A percentile compares a stretch with the other conserved stretches of the same genome.
phyloP scores from a whole-genome alignment of 257 asterid species.

The Capsicum rhomboideum region DNA sequence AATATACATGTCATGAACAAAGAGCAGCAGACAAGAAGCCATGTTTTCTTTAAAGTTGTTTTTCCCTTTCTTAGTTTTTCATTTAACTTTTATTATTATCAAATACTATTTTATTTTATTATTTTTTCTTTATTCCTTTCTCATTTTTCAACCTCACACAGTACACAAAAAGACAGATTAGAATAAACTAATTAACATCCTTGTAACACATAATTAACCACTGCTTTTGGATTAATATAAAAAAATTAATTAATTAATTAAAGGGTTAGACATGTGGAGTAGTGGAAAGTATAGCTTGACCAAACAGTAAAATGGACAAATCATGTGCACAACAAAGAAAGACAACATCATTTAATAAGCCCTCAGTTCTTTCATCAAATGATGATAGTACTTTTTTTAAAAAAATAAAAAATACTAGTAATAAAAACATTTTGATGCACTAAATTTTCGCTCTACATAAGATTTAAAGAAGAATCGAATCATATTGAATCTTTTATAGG shows the following conservation, averaged over 20 bases:
- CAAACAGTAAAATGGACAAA: conserved; percentile 12
- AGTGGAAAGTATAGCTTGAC: conserved; percentile 13
- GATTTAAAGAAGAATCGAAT: neutral
- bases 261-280: conserved; percentile 11
- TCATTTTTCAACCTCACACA: neutral
- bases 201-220: conserved; percentile 14
- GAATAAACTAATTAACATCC: conserved; percentile 18
- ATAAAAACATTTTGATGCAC: fast-evolving
- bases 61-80: conserved; percentile 19
- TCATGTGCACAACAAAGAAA: conserved; percentile 12
- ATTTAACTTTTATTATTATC: conserved; percentile 28
- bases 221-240: conserved; percentile 13
- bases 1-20: neutral
- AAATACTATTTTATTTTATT: conserved; percentile 18
- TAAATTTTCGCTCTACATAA: neutral
- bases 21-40: conserved; percentile 25
- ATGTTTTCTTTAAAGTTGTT: conserved; percentile 39
- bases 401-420: too few species aligned
- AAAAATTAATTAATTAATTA: neutral
- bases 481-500: neutral
- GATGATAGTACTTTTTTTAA: neutral
- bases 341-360: neutral
- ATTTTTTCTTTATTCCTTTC: neutral
- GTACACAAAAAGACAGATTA: conserved; percentile 15
- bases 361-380: neutral